Percentiles rank a stretch among this genome's conserved stretches.
Evolutionary conservation across 306 rosid genomes (phyloP).

Genomic region (Vicia faba): DNA sequence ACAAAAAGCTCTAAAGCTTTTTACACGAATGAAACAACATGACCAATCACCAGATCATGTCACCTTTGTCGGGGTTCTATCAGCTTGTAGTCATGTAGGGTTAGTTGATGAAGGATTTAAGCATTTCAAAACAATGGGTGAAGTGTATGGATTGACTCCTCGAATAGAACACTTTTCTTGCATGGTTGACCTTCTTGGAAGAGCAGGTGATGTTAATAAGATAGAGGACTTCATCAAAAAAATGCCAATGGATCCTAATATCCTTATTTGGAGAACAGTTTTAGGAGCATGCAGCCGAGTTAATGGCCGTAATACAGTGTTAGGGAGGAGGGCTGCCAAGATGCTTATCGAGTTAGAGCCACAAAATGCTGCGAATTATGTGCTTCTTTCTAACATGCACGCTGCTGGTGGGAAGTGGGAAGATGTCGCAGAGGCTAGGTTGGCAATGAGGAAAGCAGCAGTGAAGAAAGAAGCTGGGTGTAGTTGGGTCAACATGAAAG

Average conservation of each 20-base stretch:
- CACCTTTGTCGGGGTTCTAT: conserved; percentile 84
- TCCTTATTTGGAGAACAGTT: conserved; percentile 89
- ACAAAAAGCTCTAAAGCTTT: conserved; percentile 65
- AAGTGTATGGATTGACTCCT: conserved; percentile 65
- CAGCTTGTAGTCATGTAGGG: conserved; percentile 96
- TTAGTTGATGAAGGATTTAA: conserved; percentile 72
- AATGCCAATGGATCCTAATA: conserved; percentile 81
- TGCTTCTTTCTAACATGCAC: conserved; percentile 91
- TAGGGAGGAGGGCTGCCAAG: conserved; percentile 75
- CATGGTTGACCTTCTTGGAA: conserved; percentile 88
- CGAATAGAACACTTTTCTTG: conserved; percentile 88
- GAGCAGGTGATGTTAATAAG: conserved; percentile 71
- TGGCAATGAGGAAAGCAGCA: conserved; percentile 78
- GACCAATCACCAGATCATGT: conserved; percentile 81
- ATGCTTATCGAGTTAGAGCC: conserved; percentile 84
- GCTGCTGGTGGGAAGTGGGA: conserved; percentile 86
- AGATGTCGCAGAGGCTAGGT: conserved; percentile 69
- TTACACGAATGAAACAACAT: conserved; percentile 64
- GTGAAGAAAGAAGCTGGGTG: conserved; percentile 91
- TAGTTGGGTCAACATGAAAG: conserved; percentile 96
- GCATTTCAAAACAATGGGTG: conserved; percentile 68
- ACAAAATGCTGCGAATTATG: conserved; percentile 76
- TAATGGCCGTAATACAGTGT: conserved; percentile 67
- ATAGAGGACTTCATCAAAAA: conserved; percentile 66
- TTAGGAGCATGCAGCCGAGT: conserved; percentile 77